Evolutionary conservation across 768 basidiomycete species (phyloP).

Genomic region (Chlorophyllum brunneum): DNA sequence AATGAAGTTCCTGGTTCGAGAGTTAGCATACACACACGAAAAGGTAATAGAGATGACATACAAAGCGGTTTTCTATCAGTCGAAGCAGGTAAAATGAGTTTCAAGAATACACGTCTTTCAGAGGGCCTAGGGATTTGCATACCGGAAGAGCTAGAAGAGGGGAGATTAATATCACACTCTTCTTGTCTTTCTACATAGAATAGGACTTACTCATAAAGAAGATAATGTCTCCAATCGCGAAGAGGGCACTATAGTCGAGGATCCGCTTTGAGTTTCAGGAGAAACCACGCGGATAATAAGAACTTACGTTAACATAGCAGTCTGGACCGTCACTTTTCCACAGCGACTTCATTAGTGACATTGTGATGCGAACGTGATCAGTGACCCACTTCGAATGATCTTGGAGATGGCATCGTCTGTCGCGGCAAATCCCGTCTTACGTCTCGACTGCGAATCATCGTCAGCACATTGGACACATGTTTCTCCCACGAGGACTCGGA

Average conservation of each 20-base stretch:
- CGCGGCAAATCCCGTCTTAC: slow-evolving; percentile 38
- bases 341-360: slow-evolving; percentile 11
- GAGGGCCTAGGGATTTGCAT: neutral
- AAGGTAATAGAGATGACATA: slow-evolving; percentile 20
- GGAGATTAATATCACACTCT: neutral
- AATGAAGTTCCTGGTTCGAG: slow-evolving; percentile 36
- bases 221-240: slow-evolving; percentile 38
- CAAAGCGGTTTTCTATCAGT: slow-evolving; percentile 39
- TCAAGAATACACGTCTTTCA: neutral
- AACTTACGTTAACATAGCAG: slow-evolving; percentile 35
- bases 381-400: slow-evolving; percentile 27
- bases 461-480: neutral
- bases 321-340: slow-evolving; percentile 37
- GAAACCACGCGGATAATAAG: neutral
- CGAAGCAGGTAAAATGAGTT: neutral
- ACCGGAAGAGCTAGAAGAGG: slow-evolving; percentile 31
- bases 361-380: neutral
- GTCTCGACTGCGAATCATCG: slow-evolving; percentile 22
- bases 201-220: slow-evolving; percentile 39
- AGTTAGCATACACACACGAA: neutral
- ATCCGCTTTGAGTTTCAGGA: neutral
- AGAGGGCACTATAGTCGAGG: slow-evolving; percentile 27
- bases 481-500: neutral
- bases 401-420: slow-evolving; percentile 39
- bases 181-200: neutral